Percentiles rank a stretch among this genome's conserved stretches.
Conservation (phyloP, 805 yeast genomes). For the Cephaloascus albidus region DNA sequence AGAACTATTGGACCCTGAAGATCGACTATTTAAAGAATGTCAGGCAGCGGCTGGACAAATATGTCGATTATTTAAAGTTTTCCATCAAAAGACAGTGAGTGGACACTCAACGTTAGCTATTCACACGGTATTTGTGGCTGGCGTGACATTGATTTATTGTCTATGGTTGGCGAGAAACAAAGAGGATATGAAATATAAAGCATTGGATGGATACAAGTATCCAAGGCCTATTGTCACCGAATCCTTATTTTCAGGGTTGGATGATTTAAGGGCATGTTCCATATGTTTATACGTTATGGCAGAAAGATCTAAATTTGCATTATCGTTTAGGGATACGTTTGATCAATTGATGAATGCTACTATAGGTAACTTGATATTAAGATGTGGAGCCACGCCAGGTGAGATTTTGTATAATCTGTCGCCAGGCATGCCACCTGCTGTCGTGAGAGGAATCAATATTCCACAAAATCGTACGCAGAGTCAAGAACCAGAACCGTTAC, state of each 20-base stretch:
- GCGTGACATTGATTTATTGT: slow-evolving; percentile 58
- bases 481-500: slow-evolving; percentile 18
- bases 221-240: background rate
- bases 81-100: slow-evolving; percentile 50
- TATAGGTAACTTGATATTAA: slow-evolving; percentile 47
- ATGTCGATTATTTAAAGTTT: slow-evolving; percentile 53
- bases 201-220: background rate
- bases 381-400: slow-evolving; percentile 56
- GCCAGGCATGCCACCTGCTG: slow-evolving; percentile 55
- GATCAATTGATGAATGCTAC: slow-evolving; percentile 51
- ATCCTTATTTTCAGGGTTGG: slow-evolving; percentile 32
- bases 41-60: slow-evolving; percentile 68
- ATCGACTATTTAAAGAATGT: slow-evolving; percentile 52
- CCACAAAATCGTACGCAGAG: too few species aligned
- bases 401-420: slow-evolving; percentile 36
- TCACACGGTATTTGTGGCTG: slow-evolving; percentile 61
- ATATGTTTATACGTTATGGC: slow-evolving; percentile 57
- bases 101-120: slow-evolving; percentile 62
- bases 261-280: slow-evolving; percentile 59
- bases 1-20: slow-evolving; percentile 52
- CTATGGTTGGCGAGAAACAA: slow-evolving; percentile 57
- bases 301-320: slow-evolving; percentile 53
- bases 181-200: background rate
- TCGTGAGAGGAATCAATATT: slow-evolving; percentile 30
- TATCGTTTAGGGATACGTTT: slow-evolving; percentile 56